A percentile compares a stretch with the other conserved stretches of the same genome.
These are phyloP conservation scores for Zygnema circumcarinatum DNA, from an alignment of 139 green algal species.

Conservation along the genomic window DNA sequence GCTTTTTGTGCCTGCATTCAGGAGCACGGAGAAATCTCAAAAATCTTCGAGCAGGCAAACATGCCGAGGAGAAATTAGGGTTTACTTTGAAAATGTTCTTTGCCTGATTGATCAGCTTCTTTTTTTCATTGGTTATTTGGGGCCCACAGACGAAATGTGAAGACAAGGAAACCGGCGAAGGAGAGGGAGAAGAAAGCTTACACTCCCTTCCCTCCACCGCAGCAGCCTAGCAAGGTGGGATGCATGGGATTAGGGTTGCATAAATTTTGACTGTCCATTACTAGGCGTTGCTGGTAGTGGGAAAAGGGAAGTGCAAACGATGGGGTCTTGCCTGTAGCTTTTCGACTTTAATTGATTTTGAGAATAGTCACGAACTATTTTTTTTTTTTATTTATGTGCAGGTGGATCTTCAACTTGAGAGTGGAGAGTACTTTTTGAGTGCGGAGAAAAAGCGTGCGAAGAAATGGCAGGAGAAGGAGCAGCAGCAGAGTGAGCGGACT, in stretches of 20 bases:
- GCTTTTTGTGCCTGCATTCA: too few relatives aligned
- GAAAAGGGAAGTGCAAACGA: too few relatives aligned
- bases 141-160: constrained; percentile 86
- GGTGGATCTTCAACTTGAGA: constrained; percentile 81
- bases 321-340: too few relatives aligned
- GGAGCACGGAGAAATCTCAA: too few relatives aligned
- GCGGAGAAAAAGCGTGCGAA: constrained; percentile 64
- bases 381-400: constrained; percentile 21
- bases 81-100: too few relatives aligned
- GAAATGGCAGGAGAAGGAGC: constrained; percentile 63
- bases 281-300: too few relatives aligned
- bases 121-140: too few relatives aligned
- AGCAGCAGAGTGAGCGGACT: constrained; percentile 70
- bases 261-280: constrained; percentile 40
- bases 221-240: constrained; percentile 81
- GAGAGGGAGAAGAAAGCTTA: constrained; percentile 80
- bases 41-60: too few relatives aligned
- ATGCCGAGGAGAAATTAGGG: too few relatives aligned
- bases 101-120: too few relatives aligned
- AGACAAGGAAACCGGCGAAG: constrained; percentile 83
- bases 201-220: constrained; percentile 96
- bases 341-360: too few relatives aligned
- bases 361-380: background rate
- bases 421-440: constrained; percentile 95
- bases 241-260: too few relatives aligned